A percentile compares a stretch with the other conserved stretches of the same genome.
phyloP scores from a whole-genome alignment of 148 eudicot species.

The Heliosperma pusillum region DNA sequence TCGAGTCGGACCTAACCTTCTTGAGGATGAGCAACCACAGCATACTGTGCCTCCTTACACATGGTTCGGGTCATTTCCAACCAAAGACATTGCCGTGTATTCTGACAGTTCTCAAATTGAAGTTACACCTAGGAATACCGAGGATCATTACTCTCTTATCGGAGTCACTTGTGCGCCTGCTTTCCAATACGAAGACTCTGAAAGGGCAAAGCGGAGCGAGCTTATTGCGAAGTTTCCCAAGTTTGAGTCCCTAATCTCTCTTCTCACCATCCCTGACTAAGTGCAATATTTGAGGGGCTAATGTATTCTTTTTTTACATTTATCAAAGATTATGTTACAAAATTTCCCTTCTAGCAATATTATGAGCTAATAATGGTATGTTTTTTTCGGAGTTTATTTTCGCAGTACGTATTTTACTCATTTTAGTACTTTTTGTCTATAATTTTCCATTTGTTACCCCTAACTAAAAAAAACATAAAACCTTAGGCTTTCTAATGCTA shows the following conservation, averaged over 20 bases:
- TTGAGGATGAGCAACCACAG: conserved; percentile 52
- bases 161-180: conserved; percentile 91
- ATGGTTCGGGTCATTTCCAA: conserved; percentile 81
- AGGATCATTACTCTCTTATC: conserved; percentile 51
- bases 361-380: too few relatives aligned
- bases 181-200: conserved; percentile 79
- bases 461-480: too few relatives aligned
- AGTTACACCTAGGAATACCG: conserved; percentile 47
- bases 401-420: too few relatives aligned
- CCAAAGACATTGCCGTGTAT: conserved; percentile 45
- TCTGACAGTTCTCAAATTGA: conserved; percentile 31
- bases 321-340: too few relatives aligned
- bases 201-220: conserved; percentile 49
- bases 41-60: conserved; percentile 64
- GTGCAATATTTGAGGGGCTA: not conserved
- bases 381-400: too few relatives aligned
- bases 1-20: conserved; percentile 57
- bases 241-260: conserved; percentile 50
- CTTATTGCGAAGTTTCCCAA: conserved; percentile 53
- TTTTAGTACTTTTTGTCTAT: too few relatives aligned
- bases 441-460: too few relatives aligned
- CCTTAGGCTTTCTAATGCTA: too few relatives aligned
- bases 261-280: conserved; percentile 49
- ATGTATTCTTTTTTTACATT: too few relatives aligned
- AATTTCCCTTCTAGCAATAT: too few relatives aligned